Evolutionary conservation across 805 yeast genomes (phyloP), one percentile per base, ranked within the genome.

Genomic region (Suhomyces sp.): DNA sequence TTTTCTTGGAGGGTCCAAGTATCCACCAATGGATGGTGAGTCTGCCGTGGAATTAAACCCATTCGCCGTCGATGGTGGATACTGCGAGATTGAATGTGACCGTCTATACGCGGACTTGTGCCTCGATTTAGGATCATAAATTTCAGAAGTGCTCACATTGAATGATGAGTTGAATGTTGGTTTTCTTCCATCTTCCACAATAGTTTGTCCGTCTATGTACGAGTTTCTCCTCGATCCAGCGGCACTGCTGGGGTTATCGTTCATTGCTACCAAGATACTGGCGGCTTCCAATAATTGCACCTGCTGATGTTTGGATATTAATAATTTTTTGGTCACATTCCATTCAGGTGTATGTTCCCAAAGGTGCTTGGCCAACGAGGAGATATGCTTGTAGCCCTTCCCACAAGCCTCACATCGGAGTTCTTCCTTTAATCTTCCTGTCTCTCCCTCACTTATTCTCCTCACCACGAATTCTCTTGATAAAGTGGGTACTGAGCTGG

Each of bases 281-380:
- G 87, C 88, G 19, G 86, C 87, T 52, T 81, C 95, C 33, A 85
- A 67, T 24, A 85, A 67, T 60, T 85, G 95, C 11, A 86, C 95
- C 56, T 85, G 95, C 58, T 85, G 95, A 60, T 85, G 95, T 58
- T 85, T 85, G n/a, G 87, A 81, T 23, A 88, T 85, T 23, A 83
- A 66, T 35, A 87, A 65, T 55, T 83, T 84, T 47, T 85, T 82
- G 3, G 95, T 88, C 56, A 82, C 81, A 50, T 79, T 84, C 96
- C 96, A 87, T 54, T 88, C 95, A 0, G 95, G 95, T 0, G 96
- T 87, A 57, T 87, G 96, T 54, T 87, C 96, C 95, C 95, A 87
- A 25, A 87, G 62, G 61, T 86, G 95, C 58, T 86, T 86, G 2
- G 95, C 93, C 40, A 86, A 70, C n/a, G 90, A 81, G 1, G 88